phyloP scores from a whole-genome alignment of 2,329 filamentous ascomycete genomes.

The Cladosporium sp. region DNA sequence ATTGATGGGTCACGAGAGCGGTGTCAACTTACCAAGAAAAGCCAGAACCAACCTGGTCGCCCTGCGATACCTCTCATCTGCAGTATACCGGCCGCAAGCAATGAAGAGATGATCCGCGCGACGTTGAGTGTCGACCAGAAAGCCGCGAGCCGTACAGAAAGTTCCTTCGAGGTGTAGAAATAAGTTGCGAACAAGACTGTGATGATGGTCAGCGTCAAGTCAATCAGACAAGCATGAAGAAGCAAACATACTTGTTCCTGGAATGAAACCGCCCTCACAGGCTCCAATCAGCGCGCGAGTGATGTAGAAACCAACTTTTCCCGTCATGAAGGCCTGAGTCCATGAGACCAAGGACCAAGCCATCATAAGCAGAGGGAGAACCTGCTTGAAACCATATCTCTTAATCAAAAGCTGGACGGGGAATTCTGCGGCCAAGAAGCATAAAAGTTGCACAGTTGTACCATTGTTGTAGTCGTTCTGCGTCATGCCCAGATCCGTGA shows the following conservation, averaged over 20 bases:
- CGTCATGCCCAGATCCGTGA: conserved; percentile 43
- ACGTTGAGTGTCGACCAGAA: conserved; percentile 54
- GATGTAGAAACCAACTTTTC: conserved; percentile 35
- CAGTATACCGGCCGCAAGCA: conserved; percentile 31
- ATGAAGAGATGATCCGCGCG: conserved; percentile 24
- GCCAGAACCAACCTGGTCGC: conserved; percentile 51
- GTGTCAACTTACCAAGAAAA: conserved; percentile 45
- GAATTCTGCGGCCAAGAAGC: conserved; percentile 60
- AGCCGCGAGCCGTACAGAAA: conserved; percentile 62
- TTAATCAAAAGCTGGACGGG: conserved; percentile 41
- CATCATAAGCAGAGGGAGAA: conserved; percentile 40
- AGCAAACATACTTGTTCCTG: conserved; percentile 53
- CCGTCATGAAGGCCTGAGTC: conserved; percentile 20
- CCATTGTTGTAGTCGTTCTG: conserved; percentile 48
- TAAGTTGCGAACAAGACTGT: conserved; percentile 63
- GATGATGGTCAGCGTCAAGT: conserved; percentile 33
- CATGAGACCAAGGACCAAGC: conserved; percentile 43
- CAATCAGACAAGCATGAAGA: too few species aligned
- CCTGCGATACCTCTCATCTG: conserved; percentile 45
- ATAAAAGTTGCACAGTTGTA: conserved; percentile 64
- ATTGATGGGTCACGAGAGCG: too few species aligned
- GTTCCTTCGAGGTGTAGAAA: conserved; percentile 68
- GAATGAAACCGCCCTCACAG: conserved; percentile 47
- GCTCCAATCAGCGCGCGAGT: conserved; percentile 39
- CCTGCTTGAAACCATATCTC: conserved; percentile 42